Conservation (phyloP, 2,329 filamentous ascomycete species). For the Paecilomyces variotii region DNA sequence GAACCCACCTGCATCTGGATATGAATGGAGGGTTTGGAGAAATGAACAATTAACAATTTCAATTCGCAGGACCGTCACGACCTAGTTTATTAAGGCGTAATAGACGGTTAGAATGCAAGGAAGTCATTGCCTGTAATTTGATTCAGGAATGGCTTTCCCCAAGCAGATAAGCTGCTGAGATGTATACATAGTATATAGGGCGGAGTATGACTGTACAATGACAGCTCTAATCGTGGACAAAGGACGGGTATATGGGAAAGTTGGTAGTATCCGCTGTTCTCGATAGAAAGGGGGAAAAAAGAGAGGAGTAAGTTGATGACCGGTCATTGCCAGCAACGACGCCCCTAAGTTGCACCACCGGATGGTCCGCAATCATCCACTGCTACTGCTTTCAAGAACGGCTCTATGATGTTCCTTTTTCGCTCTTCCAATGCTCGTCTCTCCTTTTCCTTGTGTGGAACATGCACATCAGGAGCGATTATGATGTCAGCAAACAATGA, state of each 20-base stretch:
- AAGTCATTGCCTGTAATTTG: neutral
- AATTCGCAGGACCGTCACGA: neutral
- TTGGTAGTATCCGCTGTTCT: neutral
- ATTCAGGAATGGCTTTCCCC: neutral
- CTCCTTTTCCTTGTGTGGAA: slow-evolving; percentile 48
- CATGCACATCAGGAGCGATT: slow-evolving; percentile 43
- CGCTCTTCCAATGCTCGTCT: slow-evolving; percentile 54
- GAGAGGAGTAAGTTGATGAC: neutral
- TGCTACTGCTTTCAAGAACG: slow-evolving; percentile 51
- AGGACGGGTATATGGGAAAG: neutral
- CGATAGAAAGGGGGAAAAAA: neutral
- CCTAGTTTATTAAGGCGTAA: neutral
- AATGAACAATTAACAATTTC: neutral
- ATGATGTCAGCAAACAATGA: slow-evolving; percentile 57
- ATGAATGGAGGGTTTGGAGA: no score
- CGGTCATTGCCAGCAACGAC: neutral
- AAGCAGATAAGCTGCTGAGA: neutral
- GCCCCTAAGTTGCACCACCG: slow-evolving; percentile 12
- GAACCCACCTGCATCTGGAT: neutral
- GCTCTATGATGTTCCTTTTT: slow-evolving; percentile 59
- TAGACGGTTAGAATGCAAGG: neutral
- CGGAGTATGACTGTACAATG: neutral
- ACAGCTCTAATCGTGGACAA: neutral
- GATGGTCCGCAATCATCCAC: slow-evolving; percentile 28
- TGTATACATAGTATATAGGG: neutral